Conservation (phyloP, 805 yeast genomes). For the Wickerhamiella slavikovae region DNA sequence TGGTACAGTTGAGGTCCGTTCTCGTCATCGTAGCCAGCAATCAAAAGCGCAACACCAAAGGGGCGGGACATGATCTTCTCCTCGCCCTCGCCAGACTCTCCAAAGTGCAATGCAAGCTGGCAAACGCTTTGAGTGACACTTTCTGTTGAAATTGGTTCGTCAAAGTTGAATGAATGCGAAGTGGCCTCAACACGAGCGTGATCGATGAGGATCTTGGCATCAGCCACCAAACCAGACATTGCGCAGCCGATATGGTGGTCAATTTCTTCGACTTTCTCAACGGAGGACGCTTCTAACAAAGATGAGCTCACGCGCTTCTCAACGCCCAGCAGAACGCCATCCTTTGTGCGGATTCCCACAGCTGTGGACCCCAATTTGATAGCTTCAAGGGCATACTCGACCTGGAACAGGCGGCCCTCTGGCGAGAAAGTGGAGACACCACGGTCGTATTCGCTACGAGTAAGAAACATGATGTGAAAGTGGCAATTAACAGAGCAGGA, state of each 20-base stretch:
- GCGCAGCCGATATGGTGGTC: slow-evolving; percentile 95
- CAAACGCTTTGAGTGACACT: slow-evolving; percentile 91
- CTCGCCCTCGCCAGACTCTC: slow-evolving; percentile 84
- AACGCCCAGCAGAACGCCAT: slow-evolving; percentile 90
- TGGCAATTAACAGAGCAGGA: too few relatives aligned
- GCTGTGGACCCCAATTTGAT: slow-evolving; percentile 96
- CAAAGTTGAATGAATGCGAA: slow-evolving; percentile 74
- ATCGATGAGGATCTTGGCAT: slow-evolving; percentile 95
- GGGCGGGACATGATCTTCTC: slow-evolving; percentile 94
- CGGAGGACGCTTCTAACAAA: slow-evolving; percentile 73
- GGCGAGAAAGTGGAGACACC: slow-evolving; percentile 98
- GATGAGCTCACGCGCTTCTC: slow-evolving; percentile 94
- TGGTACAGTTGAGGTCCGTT: slow-evolving; percentile 90
- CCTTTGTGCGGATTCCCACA: slow-evolving; percentile 84
- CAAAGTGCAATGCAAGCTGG: slow-evolving; percentile 88
- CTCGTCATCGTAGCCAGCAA: slow-evolving; percentile 79
- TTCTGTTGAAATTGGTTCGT: slow-evolving; percentile 83
- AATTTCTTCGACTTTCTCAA: slow-evolving; percentile 89
- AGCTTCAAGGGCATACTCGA: slow-evolving; percentile 93
- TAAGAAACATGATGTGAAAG: slow-evolving; percentile 93
- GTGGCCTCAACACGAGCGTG: slow-evolving; percentile 78
- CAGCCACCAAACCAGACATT: slow-evolving; percentile 96
- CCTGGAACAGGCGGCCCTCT: slow-evolving; percentile 95
- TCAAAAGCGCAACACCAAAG: slow-evolving; percentile 89
- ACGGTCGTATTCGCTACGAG: slow-evolving; percentile 98